Evolutionary conservation across 768 basidiomycete species (phyloP), one percentile per base, ranked within the genome.

Genomic region (Pholiota conissans): DNA sequence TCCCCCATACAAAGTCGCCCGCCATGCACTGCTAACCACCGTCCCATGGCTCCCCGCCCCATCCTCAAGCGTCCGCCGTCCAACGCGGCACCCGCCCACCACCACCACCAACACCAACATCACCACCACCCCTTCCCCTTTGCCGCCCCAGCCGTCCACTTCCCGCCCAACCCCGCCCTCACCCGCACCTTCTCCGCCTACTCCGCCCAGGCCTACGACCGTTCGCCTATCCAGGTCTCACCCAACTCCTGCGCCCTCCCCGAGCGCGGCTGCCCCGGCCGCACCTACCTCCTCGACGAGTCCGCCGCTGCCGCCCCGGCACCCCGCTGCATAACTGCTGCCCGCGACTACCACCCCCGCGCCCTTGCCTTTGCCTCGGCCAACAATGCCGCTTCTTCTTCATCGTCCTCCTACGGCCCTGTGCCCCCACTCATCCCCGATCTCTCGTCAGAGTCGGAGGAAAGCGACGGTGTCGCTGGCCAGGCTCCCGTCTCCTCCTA

Each of bases 171-270:
- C 34, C 77, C 82, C 26, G 69, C 77, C 16, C 76, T 84, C 63
- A 80, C 82, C 10, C 71, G 76, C 53, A 80, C 77, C 22, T 81
- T 77, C 60, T 62, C 76, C 52, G 81, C 76, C 53, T 76, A 89
- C 71, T 85, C 82, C 61, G 71, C 87, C 27, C 67, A 84, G 4
- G 73, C 81, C 7, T 93, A 93, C 73, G 91, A 93, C 76, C 87
- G 91, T 57, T 83, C 88, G 3, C 90, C 91, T 58, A 89, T 93
- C 67, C 75, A 84, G 66, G 87, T 91, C 62, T 67, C 81, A 22
- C 86, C 87, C 29, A 90, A 92, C 67, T 70, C 78, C 32, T 92
- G 90, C 67, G 84, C 86, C 9, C 79, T 94, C 22, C 91, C 92
- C 32, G 90, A 84, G 63, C 85, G 91, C 58, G 89, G 89, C 28